Base-by-base conservation (phyloP, 1,284 basidiomycete genomes). In the Mycosarcoma maydis region DNA sequence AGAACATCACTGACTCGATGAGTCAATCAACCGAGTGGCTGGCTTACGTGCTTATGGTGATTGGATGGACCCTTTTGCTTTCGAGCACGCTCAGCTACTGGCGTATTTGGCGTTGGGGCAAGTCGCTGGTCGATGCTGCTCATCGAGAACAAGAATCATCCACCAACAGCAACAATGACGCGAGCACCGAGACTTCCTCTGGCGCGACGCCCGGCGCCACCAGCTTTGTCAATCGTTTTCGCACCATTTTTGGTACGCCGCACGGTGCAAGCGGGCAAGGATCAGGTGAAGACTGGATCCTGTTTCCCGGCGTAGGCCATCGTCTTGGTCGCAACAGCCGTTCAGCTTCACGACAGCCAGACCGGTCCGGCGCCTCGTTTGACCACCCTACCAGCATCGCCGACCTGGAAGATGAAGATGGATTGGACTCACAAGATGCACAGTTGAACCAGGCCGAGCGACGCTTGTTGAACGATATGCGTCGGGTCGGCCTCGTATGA, bases 31-130 rank as follows among this genome's bases (percentile, higher is more conserved):
- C 85, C 75, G 92, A 94, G 70, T 95, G 91, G 91, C 84, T 96
- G 32, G 88, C 91, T 1, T 93, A 95, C 84, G 83, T 95, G 49
- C 86, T 96, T 76, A 96, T 96, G 91, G 90, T 89, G 0, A 74
- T 93, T 32, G 91, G 94, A 11, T 95, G 92, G 92, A 92, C 95
- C 85, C 85, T 95, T 3, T 40, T 54, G 38, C 65, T 61, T 52
- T 90, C 90, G 2, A 90, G 89, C 37, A 66, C 90, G 46, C 86
- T 92, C 40, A 88, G 90, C 19, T 94, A 88, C 84, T 92, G 90
- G 71, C 60, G 75, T 17, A 72, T 77, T 47, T 60, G 66, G 44
- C 61, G 77, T 3, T 78, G 73, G 73, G 75, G 73, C 40, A 59
- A 65, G 36, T 61, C 50, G 33, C 69, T 78, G n/a, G 75, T 78